These are phyloP conservation scores for Aspergillus persii DNA, from an alignment of 2,329 filamentous ascomycete genomes.

Conservation along the genomic window DNA sequence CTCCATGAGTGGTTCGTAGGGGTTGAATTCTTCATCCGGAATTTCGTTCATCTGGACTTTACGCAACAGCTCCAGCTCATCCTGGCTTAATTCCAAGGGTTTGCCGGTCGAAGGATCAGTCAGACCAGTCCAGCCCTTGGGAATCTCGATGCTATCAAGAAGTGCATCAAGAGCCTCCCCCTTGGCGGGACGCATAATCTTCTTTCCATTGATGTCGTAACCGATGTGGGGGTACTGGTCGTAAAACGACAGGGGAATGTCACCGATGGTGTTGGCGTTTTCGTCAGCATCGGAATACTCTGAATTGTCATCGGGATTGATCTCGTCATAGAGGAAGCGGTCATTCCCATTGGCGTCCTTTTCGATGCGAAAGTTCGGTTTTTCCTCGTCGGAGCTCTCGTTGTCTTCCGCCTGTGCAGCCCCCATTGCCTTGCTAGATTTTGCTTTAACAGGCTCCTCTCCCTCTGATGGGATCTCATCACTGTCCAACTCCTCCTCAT, in stretches of 20 bases:
- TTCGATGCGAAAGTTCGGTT: slow-evolving; percentile 59
- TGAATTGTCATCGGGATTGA: slow-evolving; percentile 92
- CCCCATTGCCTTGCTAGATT: slow-evolving; percentile 24
- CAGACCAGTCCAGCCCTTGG: slow-evolving; percentile 94
- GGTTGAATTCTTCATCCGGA: slow-evolving; percentile 84
- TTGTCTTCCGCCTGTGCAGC: slow-evolving; percentile 12
- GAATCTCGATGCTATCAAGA: slow-evolving; percentile 92
- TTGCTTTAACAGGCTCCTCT: slow-evolving; percentile 41
- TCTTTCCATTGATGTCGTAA: slow-evolving; percentile 98
- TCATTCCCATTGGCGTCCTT: slow-evolving; percentile 87
- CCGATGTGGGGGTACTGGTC: slow-evolving; percentile 97
- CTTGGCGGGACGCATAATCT: slow-evolving; percentile 91
- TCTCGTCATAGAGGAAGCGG: slow-evolving; percentile 89
- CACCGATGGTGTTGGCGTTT: slow-evolving; percentile 84
- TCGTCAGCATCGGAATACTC: slow-evolving; percentile 85
- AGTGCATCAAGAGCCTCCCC: slow-evolving; percentile 91
- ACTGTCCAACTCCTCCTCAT: slow-evolving; percentile 49
- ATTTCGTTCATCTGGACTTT: slow-evolving; percentile 87
- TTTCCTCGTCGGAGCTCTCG: slow-evolving; percentile 35
- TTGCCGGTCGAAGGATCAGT: slow-evolving; percentile 94
- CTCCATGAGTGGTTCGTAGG: slow-evolving; percentile 89
- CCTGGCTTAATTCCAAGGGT: slow-evolving; percentile 78
- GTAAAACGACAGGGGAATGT: slow-evolving; percentile 93
- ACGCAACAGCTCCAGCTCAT: slow-evolving; percentile 84
- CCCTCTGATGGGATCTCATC: slow-evolving; percentile 51